Evolutionary conservation across 2,329 filamentous ascomycete species (phyloP).

Genomic region (Dryadomyces quercivorus): DNA sequence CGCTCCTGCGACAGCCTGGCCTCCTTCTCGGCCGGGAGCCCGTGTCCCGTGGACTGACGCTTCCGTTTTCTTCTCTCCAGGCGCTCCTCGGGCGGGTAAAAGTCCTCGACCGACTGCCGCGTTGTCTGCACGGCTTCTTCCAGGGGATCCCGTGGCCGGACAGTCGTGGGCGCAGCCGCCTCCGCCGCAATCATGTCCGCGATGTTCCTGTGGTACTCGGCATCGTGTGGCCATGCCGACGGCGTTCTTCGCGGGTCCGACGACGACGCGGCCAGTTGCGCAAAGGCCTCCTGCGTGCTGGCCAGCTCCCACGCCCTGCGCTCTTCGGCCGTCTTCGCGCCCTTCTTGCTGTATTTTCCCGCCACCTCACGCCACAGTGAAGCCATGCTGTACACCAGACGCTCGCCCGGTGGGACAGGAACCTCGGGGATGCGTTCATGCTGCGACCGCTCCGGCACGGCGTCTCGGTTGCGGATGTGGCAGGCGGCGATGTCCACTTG

Average conservation of each 20-base stretch:
- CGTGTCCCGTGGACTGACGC: not conserved
- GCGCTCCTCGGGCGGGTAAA: conserved; percentile 46
- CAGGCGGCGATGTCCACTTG: conserved; percentile 86
- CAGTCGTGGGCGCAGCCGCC: conserved; percentile 15
- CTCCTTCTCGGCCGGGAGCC: not conserved
- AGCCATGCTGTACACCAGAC: conserved; percentile 85
- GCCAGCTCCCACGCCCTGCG: conserved; percentile 50
- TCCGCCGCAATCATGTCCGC: conserved; percentile 40
- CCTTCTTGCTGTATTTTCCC: conserved; percentile 43
- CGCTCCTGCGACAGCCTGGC: not conserved
- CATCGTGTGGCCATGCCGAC: conserved; percentile 83
- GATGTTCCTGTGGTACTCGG: conserved; percentile 62
- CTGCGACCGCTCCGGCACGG: conserved; percentile 62
- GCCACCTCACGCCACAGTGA: conserved; percentile 53
- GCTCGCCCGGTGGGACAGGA: conserved; percentile 54
- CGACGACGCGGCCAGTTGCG: conserved; percentile 80
- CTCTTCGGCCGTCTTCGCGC: conserved; percentile 65
- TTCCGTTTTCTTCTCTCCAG: conserved; percentile 4
- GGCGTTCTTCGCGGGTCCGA: conserved; percentile 62
- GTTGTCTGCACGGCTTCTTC: conserved; percentile 51
- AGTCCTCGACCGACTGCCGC: conserved; percentile 73
- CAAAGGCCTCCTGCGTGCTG: conserved; percentile 67
- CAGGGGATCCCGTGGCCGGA: conserved; percentile 39
- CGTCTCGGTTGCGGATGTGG: conserved; percentile 70
- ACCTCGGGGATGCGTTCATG: conserved; percentile 82